These are phyloP conservation scores for Lactarius sanguifluus DNA, from an alignment of 768 basidiomycete genomes.

Conservation along the genomic window DNA sequence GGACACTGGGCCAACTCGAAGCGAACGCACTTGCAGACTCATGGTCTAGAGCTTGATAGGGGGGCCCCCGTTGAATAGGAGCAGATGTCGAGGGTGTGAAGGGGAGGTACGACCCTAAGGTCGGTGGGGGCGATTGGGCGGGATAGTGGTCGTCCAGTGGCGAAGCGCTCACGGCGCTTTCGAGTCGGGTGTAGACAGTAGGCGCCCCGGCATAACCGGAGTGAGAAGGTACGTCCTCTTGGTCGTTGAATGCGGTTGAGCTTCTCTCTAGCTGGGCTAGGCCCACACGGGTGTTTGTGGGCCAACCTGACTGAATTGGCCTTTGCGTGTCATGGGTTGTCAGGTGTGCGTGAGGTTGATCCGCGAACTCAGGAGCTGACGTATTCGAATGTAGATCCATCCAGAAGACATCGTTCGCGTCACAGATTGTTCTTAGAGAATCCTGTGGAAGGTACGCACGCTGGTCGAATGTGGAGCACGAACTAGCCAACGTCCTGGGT, in stretches of 20 bases:
- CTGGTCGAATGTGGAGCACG: not conserved
- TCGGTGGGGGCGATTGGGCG: slow-evolving; percentile 1
- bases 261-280: not conserved
- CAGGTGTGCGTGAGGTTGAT: slow-evolving; percentile 1
- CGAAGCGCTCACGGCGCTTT: not conserved
- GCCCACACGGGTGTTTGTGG: not conserved
- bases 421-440: not conserved
- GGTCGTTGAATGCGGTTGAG: not conserved
- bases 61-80: not conserved
- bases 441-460: not conserved
- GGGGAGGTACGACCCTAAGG: not conserved
- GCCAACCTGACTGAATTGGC: not conserved
- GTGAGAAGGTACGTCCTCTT: not conserved
- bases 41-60: not conserved
- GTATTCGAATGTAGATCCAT: not conserved
- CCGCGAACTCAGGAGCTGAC: slow-evolving; percentile 2
- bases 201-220: not conserved
- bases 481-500: not conserved
- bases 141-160: not conserved
- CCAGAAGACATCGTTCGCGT: slow-evolving; percentile 1
- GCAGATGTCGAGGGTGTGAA: not conserved
- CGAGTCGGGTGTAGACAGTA: not conserved
- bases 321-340: not conserved
- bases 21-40: not conserved
- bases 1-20: not conserved